Evolutionary conservation across 305 asterid species (phyloP), one percentile per base, ranked within the genome.

Genomic region (Ajuga reptans): DNA sequence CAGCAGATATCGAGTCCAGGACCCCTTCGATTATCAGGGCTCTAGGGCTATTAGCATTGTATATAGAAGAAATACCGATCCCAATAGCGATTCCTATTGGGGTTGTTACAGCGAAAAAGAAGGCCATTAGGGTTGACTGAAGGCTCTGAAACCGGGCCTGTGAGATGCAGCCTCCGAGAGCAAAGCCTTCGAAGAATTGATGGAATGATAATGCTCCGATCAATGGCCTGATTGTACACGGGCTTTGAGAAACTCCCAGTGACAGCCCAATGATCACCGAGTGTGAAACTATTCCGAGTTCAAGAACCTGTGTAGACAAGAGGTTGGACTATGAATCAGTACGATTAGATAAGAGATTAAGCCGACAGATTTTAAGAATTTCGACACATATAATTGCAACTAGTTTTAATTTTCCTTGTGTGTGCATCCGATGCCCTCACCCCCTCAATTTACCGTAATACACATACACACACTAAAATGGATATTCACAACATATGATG

Each of bases 111-210:
- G 96, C 96, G 5, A 92, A 92, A 70, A 88, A 90, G 41, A 88
- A 82, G 8, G 98, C 97, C 97, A 90, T 92, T 37, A 88, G 16
- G 60, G 85, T 77, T 10, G 96, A 68, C 6, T 77, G 95, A 9
- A 88, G 77, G 69, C 79, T 78, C 65, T 77, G 70, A 39, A 92
- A 82, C 68, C 73, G 75, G 15, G 98, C 97, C 71, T 90, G 92
- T 6, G 98, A 88, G 71, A 92, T 90, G 91, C 97, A 92, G 57
- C 96, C 97, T 3, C 97, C 97, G 2, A 92, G 81, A 33, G 97
- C 98, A 62, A 92, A 90, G 3, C 95, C 98, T 77, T 92, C 97
- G 2, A 92, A 92, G 83, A 92, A 90, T 53, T 90, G 96, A 63
- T 92, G 97, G 79, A 87, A 93, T 9, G 98, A 82, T 37, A 93